Percentiles rank a stretch among this genome's conserved stretches.
phyloP scores from a whole-genome alignment of 306 rosid genomes.

The Gastrolobium villosum region DNA sequence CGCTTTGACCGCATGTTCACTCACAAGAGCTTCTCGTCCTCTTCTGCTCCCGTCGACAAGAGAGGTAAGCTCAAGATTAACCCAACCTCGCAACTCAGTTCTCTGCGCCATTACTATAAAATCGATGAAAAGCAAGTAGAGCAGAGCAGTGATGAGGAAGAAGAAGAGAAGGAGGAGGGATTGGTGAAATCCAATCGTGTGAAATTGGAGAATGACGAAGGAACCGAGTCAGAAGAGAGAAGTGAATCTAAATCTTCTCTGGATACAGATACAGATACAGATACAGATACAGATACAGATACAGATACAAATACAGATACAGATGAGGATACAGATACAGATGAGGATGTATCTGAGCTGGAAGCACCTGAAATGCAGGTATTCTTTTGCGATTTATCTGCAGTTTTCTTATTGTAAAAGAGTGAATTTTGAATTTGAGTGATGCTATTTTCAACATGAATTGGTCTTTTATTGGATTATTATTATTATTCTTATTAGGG shows the following conservation, averaged over 20 bases:
- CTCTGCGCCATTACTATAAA: constrained; percentile 67
- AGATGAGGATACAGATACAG: constrained; percentile 54
- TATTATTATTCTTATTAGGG: no score
- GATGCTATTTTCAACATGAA: not conserved
- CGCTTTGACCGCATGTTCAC: constrained; percentile 76
- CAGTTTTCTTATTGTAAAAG: not conserved
- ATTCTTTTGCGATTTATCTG: not conserved
- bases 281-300: constrained; percentile 33
- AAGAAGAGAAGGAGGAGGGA: constrained; percentile 39
- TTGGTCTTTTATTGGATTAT: not conserved
- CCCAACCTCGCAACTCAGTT: constrained; percentile 40
- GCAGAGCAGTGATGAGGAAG: constrained; percentile 48
- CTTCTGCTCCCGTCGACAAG: constrained; percentile 83
- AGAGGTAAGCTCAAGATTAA: constrained; percentile 68
- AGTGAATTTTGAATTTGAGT: not conserved
- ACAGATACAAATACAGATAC: constrained; percentile 45
- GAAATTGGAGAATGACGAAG: constrained; percentile 30
- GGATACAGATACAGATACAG: constrained; percentile 29
- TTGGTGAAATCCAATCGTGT: constrained; percentile 40
- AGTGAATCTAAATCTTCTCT: constrained; percentile 18
- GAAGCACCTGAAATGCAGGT: constrained; percentile 64
- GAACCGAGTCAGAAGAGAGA: constrained; percentile 44
- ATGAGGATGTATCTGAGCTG: constrained; percentile 49
- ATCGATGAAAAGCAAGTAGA: constrained; percentile 52
- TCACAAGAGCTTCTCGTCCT: constrained; percentile 63